Evolutionary conservation across 345 rosid species (phyloP).

Genomic region (Arabis hirsuta): DNA sequence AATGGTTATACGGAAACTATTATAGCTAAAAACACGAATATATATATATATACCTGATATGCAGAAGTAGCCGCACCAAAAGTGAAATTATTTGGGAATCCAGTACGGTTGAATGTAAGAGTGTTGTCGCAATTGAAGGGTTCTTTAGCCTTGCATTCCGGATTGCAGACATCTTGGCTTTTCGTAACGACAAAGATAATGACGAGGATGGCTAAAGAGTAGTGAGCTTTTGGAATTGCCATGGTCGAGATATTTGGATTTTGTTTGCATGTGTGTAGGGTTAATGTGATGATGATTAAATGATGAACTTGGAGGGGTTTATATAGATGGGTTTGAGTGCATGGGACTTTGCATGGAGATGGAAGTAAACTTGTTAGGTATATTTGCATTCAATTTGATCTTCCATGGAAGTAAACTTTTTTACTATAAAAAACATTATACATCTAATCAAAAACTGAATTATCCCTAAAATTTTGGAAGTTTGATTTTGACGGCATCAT

Average conservation of each 20-base stretch:
- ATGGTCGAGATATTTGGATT: not conserved
- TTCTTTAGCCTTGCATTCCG: conserved; percentile 32
- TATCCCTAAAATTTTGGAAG: not conserved
- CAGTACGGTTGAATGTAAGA: conserved; percentile 27
- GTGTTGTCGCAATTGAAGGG: conserved; percentile 30
- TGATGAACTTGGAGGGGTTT: conserved; percentile 8
- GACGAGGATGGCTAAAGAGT: conserved; percentile 18
- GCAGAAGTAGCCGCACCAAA: conserved; percentile 39
- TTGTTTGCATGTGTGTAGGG: too few species aligned
- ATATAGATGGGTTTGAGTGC: conserved; percentile 24
- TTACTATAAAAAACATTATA: too few species aligned
- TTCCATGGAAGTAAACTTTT: too few species aligned
- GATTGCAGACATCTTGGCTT: conserved; percentile 27
- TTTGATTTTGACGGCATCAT: not conserved
- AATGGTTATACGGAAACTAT: not conserved
- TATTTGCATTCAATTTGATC: too few species aligned
- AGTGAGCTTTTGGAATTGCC: conserved; percentile 20
- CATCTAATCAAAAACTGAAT: not conserved
- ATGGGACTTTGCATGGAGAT: conserved; percentile 10
- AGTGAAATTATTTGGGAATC: conserved; percentile 16
- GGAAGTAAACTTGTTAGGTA: not conserved
- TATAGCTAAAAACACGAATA: not conserved
- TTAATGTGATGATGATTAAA: not conserved
- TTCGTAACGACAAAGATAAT: conserved; percentile 1
- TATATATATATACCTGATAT: conserved; percentile 19